Evolutionary conservation across 2,329 filamentous ascomycete species (phyloP).

Genomic region (Apiospora sp.): DNA sequence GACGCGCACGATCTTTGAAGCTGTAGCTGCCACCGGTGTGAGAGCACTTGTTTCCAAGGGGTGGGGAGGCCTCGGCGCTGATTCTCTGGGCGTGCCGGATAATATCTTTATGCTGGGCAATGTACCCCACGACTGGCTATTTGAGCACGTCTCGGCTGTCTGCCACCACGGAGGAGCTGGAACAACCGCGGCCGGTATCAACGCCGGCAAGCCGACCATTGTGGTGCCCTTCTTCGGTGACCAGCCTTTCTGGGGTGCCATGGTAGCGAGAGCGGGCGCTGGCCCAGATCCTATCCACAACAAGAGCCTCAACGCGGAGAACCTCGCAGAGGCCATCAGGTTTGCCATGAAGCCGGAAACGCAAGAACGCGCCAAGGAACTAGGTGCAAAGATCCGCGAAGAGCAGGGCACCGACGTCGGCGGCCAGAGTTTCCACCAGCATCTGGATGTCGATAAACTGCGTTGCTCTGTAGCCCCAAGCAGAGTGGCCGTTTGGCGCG

Average conservation of each 20-base stretch:
- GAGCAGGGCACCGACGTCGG: conserved; percentile 72
- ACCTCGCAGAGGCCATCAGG: conserved; percentile 69
- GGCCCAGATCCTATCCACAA: conserved; percentile 75
- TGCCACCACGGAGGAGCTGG: conserved; percentile 90
- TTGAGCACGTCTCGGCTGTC: conserved; percentile 80
- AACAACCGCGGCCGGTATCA: conserved; percentile 87
- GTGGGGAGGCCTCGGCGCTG: conserved; percentile 84
- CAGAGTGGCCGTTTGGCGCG: conserved; percentile 76
- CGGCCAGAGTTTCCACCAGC: conserved; percentile 74
- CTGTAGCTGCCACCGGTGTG: conserved; percentile 57
- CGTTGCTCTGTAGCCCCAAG: conserved; percentile 74
- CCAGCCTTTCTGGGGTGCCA: conserved; percentile 83
- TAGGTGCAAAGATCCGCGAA: conserved; percentile 71
- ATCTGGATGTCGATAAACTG: conserved; percentile 71
- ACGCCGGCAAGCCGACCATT: conserved; percentile 80
- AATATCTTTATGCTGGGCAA: conserved; percentile 86
- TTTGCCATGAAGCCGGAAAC: conserved; percentile 68
- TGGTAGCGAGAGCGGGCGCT: conserved; percentile 76
- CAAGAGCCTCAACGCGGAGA: conserved; percentile 71
- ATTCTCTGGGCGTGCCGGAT: conserved; percentile 73
- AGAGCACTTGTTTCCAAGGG: conserved; percentile 85
- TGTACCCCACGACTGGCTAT: conserved; percentile 89
- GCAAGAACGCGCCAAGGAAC: conserved; percentile 59
- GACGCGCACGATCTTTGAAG: conserved; percentile 55
- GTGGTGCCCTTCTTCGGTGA: conserved; percentile 89